Base-by-base conservation (phyloP, 1,139 yeast species). In the Kodamaea sp. region DNA sequence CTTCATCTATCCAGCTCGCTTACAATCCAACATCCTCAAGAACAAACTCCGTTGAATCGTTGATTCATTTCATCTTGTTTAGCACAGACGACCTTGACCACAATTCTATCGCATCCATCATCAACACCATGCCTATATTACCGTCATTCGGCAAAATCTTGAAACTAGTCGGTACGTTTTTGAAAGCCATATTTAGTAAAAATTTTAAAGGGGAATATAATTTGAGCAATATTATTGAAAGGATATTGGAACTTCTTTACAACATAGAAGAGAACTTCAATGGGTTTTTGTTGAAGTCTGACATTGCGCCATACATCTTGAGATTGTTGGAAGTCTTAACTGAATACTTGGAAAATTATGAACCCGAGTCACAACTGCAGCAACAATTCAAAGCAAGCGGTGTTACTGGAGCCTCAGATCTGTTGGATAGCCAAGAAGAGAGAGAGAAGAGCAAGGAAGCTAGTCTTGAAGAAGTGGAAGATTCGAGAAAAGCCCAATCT, bases 41-140 rank as follows among this genome's bases (percentile, higher is more conserved):
- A 15, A 25, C 34, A 9, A 46, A 45, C 14, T 55, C 87, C 1
- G 55, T 79, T 12, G 96, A 87, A 53, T 75, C 89, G 26, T 67
- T 88, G 26, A 74, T 89, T 41, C 96, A 88, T 56, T 77, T 85
- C 8, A 65, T 85, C 22, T 57, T 87, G 6, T 86, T 86, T 58
- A 49, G 43, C 21, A 50, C 53, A 23, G 40, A 49, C 20, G 55
- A 57, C 65, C 44, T 63, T 65, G 23, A 48, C 25, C 20, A 39
- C 4, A 37, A 37, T 4, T 55, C 68, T 24, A 66, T 75, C 4
- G 53, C 54, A 16, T 76, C 78, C 34, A 60, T 84, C 5, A 61
- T 83, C 16, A 57, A 73, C 26, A 67, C 80, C 9, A 57, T 87
- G 29, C 96, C 96, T 0, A 54, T 87, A 23, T 63, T 83, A 38